These are phyloP conservation scores for Akanthomyces lecanii DNA, from an alignment of 2,329 filamentous ascomycete genomes.

Conservation along the genomic window DNA sequence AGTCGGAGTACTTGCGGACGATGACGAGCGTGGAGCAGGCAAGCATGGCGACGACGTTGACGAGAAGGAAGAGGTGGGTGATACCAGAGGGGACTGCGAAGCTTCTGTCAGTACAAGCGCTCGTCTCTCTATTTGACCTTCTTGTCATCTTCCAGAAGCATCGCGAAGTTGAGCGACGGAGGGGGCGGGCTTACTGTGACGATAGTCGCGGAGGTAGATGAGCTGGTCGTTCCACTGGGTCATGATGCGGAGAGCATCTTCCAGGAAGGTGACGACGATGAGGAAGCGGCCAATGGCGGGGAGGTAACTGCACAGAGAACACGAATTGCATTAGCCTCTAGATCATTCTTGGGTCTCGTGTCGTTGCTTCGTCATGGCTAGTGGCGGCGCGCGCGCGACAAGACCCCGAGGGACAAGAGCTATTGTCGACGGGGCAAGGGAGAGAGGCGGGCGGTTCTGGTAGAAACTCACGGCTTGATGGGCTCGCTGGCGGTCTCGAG, in stretches of 20 bases:
- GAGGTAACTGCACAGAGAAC: constrained; percentile 61
- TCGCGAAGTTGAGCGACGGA: not conserved
- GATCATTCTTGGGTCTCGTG: not conserved
- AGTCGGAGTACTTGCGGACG: constrained; percentile 85
- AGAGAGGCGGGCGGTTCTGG: not conserved
- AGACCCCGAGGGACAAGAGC: not conserved
- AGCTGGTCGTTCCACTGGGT: constrained; percentile 98
- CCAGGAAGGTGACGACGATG: constrained; percentile 97
- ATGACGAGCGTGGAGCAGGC: constrained; percentile 83
- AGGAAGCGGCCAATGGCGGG: constrained; percentile 94
- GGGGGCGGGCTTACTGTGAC: constrained; percentile 66
- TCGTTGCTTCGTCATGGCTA: not conserved
- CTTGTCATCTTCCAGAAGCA: not conserved
- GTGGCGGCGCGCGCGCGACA: not conserved
- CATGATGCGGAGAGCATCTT: constrained; percentile 91
- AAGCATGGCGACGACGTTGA: constrained; percentile 86
- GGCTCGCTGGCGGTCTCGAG: constrained; percentile 85
- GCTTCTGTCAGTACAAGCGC: constrained; percentile 20
- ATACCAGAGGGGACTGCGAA: constrained; percentile 74
- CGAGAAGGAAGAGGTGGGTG: constrained; percentile 87
- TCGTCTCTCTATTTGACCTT: not conserved
- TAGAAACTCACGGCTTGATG: constrained; percentile 71
- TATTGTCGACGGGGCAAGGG: not conserved
- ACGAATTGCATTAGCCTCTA: constrained; percentile 19
- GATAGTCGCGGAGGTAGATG: constrained; percentile 85